Evolutionary conservation across 2,329 filamentous ascomycete genomes (phyloP), one percentile per base, ranked within the genome.

Genomic region (Dissoconium aciculare): DNA sequence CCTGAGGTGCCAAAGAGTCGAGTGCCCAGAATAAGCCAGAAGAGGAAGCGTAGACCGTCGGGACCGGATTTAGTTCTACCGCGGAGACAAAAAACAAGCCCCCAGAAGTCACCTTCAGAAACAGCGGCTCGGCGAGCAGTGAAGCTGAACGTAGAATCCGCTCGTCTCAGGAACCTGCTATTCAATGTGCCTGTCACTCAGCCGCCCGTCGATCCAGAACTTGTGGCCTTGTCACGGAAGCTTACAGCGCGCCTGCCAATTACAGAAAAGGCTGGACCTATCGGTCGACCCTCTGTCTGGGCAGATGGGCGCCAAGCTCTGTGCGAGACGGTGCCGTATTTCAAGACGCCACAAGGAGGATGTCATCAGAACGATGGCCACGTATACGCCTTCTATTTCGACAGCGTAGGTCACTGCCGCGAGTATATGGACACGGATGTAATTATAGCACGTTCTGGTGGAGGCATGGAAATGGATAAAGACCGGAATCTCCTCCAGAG

Each of bases 321-420:
- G 0, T 78, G 69, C 40, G 72, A 80, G 43, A 63, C 72, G 0
- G 45, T 80, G 1, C 62, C 66, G 0, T 78, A 72, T 52, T 81
- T 70, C 50, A 66, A 62, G 10, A 55, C 67, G 2, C 69, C 71
- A 21, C 69, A 82, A 41, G 62, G 68, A 2, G 71, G 70, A 4
- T 57, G 64, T 3, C 72, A 82, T 32, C 58, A 59, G 0, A 57
- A 53, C 0, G 53, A 63, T 2, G 55, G 58, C 0, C 49, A 69
- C n/a, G 63, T 63, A 2, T 58, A 59, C 26, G 71, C 68, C 0
- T 66, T 77, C 34, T 57, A 81, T 14, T 58, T 76, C 12, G 71
- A 79, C 42, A 60, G 58, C 0, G 61, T 67, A 27, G 67, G 67
- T 2, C 38, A 52, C 2, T 43, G 38, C 28, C 59, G 71, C 3